These are phyloP conservation scores for Pyricularia grisea DNA, from an alignment of 2,329 filamentous ascomycete genomes.

Conservation along the genomic window DNA sequence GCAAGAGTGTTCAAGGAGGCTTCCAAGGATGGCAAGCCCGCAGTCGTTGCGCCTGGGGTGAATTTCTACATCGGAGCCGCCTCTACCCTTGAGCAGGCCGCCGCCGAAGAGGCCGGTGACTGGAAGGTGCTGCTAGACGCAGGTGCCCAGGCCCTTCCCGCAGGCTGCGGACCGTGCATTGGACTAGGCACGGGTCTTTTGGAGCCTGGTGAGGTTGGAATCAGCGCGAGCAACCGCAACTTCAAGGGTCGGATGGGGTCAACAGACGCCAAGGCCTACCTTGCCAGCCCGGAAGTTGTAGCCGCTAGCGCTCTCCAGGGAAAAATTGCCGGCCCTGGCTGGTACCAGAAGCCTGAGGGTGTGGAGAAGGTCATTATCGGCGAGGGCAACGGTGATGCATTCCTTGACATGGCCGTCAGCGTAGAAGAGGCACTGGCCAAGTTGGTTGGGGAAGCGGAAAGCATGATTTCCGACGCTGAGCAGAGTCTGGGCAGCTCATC, in stretches of 20 bases:
- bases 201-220: slow-evolving; percentile 72
- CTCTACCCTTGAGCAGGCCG: slow-evolving; percentile 65
- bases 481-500: slow-evolving; percentile 25
- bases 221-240: slow-evolving; percentile 77
- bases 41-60: slow-evolving; percentile 67
- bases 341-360: slow-evolving; percentile 48
- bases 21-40: slow-evolving; percentile 49
- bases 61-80: slow-evolving; percentile 87
- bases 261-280: slow-evolving; percentile 70
- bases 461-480: slow-evolving; percentile 45
- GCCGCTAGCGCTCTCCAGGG: slow-evolving; percentile 76
- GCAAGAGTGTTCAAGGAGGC: slow-evolving; percentile 80
- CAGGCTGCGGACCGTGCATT: slow-evolving; percentile 79
- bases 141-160: slow-evolving; percentile 61
- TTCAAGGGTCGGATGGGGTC: slow-evolving; percentile 89
- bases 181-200: slow-evolving; percentile 66
- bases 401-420: slow-evolving; percentile 10
- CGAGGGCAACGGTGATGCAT: slow-evolving; percentile 14
- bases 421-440: slow-evolving; percentile 64
- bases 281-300: slow-evolving; percentile 83
- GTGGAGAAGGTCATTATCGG: slow-evolving; percentile 24
- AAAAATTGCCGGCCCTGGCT: slow-evolving; percentile 65
- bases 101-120: slow-evolving; percentile 70
- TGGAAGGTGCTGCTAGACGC: slow-evolving; percentile 78
- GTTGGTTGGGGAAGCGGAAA: slow-evolving; percentile 59